Percentiles rank a stretch among this genome's conserved stretches.
phyloP scores from a whole-genome alignment of 768 basidiomycete species.

The Rhizopogon sp. region DNA sequence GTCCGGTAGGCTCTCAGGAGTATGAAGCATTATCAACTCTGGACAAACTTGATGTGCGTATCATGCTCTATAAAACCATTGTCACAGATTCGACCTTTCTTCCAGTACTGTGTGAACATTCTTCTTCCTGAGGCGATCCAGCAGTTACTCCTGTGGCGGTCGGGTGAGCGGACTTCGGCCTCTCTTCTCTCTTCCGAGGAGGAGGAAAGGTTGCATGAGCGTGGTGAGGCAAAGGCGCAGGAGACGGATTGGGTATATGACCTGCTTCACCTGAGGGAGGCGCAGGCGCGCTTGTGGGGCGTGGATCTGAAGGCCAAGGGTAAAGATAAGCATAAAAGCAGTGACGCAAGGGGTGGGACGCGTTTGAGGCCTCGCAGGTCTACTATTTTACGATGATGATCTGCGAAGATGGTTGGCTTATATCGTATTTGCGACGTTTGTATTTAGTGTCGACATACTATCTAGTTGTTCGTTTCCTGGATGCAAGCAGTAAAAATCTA shows the following conservation, averaged over 20 bases:
- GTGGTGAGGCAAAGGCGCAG: constrained; percentile 41
- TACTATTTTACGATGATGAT: constrained; percentile 14
- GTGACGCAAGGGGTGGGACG: constrained; percentile 19
- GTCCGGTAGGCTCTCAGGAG: constrained; percentile 33
- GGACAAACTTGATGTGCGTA: constrained; percentile 49
- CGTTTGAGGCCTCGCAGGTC: constrained; percentile 22
- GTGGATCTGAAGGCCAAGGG: constrained; percentile 23
- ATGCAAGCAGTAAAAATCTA: too few relatives aligned
- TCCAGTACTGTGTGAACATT: constrained; percentile 66
- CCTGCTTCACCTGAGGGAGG: constrained; percentile 37
- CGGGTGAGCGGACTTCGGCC: constrained; percentile 47
- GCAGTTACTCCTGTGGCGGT: constrained; percentile 72
- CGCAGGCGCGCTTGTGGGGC: constrained; percentile 34
- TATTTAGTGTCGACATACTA: neutral
- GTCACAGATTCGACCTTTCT: constrained; percentile 1
- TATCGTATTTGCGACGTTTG: neutral
- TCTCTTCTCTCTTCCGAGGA: constrained; percentile 46
- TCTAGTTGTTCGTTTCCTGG: too few relatives aligned
- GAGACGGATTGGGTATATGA: constrained; percentile 72
- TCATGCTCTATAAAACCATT: neutral
- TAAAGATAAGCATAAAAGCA: constrained; percentile 15
- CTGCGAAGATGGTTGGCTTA: neutral
- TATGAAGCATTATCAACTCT: constrained; percentile 40
- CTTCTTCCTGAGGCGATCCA: constrained; percentile 67
- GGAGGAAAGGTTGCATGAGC: constrained; percentile 49